A percentile compares a stretch with the other conserved stretches of the same genome.
Evolutionary conservation across 192 early-diverging fungal species (phyloP).

Genomic region (Coemansia aciculifera): DNA sequence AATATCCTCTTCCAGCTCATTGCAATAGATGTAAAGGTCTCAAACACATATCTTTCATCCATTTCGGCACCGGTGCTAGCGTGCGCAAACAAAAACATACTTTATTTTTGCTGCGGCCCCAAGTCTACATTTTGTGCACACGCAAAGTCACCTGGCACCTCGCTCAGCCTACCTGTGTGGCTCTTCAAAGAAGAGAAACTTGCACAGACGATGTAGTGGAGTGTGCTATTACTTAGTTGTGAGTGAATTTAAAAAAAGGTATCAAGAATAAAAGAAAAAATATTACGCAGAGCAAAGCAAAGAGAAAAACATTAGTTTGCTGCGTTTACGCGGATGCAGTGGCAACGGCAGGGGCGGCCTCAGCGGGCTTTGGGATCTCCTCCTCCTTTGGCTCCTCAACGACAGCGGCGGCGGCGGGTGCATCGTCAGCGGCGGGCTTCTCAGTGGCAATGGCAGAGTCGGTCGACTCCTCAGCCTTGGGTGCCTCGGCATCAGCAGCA

Average conservation of each 20-base stretch:
- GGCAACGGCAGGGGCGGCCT: slow-evolving; percentile 33
- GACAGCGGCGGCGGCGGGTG: slow-evolving; percentile 11
- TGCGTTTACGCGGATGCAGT: slow-evolving; percentile 51
- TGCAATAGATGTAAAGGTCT: neutral
- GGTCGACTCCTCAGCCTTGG: slow-evolving; percentile 35
- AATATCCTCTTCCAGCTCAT: neutral
- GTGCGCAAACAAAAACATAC: neutral
- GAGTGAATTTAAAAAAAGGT: slow-evolving; percentile 10
- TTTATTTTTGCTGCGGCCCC: neutral
- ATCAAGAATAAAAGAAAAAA: slow-evolving; percentile 22
- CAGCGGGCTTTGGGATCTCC: slow-evolving; percentile 21
- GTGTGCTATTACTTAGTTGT: slow-evolving; percentile 14
- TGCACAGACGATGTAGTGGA: no score
- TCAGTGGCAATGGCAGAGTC: slow-evolving; percentile 37
- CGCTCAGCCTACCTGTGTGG: neutral
- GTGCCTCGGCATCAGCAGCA: slow-evolving; percentile 19
- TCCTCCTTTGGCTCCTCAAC: slow-evolving; percentile 22
- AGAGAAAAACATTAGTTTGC: slow-evolving; percentile 13
- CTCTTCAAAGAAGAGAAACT: neutral
- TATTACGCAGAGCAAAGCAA: slow-evolving; percentile 16
- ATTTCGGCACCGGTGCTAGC: neutral
- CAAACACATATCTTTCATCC: neutral
- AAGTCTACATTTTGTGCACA: neutral
- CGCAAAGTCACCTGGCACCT: neutral
- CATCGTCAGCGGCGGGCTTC: slow-evolving; percentile 21